phyloP scores from a whole-genome alignment of 345 rosid species.

The Gynandropsis gynandra region DNA sequence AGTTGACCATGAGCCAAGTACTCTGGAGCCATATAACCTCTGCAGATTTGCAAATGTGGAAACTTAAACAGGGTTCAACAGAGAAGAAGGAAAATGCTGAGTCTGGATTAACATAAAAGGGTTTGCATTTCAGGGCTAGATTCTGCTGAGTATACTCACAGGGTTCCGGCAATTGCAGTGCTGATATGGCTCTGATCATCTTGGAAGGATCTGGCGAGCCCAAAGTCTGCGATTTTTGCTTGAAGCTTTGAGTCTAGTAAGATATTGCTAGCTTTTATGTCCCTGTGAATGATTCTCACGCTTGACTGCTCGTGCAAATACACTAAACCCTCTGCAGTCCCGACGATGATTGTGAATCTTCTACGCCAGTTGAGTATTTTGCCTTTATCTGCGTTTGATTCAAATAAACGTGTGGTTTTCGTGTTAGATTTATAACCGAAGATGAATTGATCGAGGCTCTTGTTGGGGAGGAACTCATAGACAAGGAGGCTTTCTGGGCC shows the following conservation, averaged over 20 bases:
- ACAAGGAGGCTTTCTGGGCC: constrained; percentile 96
- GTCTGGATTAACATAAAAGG: background rate
- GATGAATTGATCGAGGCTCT: constrained; percentile 75
- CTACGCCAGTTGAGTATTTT: constrained; percentile 61
- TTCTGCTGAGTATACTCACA: constrained; percentile 45
- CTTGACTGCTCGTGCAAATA: constrained; percentile 71
- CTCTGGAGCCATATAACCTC: constrained; percentile 98
- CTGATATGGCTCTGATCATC: constrained; percentile 92
- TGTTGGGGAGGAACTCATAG: constrained; percentile 75
- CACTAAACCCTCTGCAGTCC: constrained; percentile 81
- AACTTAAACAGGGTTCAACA: background rate
- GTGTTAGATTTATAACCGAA: constrained; percentile 39
- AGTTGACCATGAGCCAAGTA: constrained; percentile 86
- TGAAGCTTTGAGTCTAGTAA: constrained; percentile 71
- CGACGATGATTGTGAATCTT: constrained; percentile 53
- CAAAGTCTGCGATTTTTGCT: constrained; percentile 91
- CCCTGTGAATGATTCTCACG: constrained; percentile 76
- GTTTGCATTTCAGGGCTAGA: background rate
- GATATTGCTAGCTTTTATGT: constrained; percentile 84
- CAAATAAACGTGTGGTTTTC: background rate
- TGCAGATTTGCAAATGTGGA: constrained; percentile 22
- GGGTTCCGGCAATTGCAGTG: constrained; percentile 94
- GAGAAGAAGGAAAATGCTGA: background rate
- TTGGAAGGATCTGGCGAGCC: constrained; percentile 84
- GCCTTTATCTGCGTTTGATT: constrained; percentile 54